Conservation (phyloP, 176 grass and related monocot species). For the Triticum urartu region DNA sequence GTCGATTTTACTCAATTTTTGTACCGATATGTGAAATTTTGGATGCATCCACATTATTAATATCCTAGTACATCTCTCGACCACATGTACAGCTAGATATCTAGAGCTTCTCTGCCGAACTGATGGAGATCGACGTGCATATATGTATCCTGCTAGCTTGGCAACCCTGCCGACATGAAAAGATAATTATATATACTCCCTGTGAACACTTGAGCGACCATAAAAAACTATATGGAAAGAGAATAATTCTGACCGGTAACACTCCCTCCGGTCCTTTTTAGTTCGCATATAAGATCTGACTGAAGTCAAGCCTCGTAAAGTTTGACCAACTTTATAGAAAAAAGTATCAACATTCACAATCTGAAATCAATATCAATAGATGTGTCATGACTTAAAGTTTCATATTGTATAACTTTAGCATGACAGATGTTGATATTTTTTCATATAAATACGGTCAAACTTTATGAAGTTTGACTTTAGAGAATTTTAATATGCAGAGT, state of each 20-base stretch:
- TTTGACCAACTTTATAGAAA: too few species aligned
- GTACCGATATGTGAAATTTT: background rate
- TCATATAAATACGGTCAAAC: too few species aligned
- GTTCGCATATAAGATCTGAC: too few species aligned
- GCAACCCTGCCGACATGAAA: conserved; percentile 19
- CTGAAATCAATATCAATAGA: too few species aligned
- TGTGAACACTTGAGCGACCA: background rate
- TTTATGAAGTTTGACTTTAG: too few species aligned
- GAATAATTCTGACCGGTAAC: background rate
- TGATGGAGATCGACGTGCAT: background rate
- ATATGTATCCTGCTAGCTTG: background rate
- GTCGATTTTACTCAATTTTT: background rate
- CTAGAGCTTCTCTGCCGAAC: background rate
- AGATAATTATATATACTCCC: background rate
- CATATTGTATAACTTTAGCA: too few species aligned
- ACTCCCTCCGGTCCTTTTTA: too few species aligned
- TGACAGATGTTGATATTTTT: too few species aligned
- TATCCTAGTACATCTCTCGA: background rate
- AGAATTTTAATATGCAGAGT: too few species aligned
- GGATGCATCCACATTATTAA: background rate
- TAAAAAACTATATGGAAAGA: background rate
- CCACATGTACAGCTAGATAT: background rate
- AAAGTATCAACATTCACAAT: too few species aligned
- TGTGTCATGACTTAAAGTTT: too few species aligned
- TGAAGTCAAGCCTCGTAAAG: too few species aligned